Conservation (phyloP, 768 basidiomycete genomes). For the Boletus sp. region DNA sequence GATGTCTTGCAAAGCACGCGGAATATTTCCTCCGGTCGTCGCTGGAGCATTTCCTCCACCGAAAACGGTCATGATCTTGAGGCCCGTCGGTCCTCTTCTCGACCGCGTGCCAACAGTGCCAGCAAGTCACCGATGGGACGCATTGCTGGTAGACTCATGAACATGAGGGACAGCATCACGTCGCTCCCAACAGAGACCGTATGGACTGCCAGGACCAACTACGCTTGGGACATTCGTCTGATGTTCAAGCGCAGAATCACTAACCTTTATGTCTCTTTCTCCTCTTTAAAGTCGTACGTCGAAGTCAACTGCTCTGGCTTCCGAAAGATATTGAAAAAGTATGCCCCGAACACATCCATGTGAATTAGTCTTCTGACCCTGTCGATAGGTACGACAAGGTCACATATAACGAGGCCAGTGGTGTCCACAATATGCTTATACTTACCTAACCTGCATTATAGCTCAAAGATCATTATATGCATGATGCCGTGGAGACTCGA, state of each 20-base stretch:
- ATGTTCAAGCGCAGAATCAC: slow-evolving; percentile 90
- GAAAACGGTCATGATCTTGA: slow-evolving; percentile 40
- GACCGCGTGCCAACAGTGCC: slow-evolving; percentile 21
- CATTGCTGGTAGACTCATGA: slow-evolving; percentile 49
- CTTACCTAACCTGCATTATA: slow-evolving; percentile 24
- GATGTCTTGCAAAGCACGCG: slow-evolving; percentile 13
- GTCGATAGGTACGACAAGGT: slow-evolving; percentile 91
- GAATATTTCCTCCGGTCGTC: slow-evolving; percentile 8
- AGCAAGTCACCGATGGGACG: slow-evolving; percentile 36
- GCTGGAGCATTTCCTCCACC: slow-evolving; percentile 48
- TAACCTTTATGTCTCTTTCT: slow-evolving; percentile 74
- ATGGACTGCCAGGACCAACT: slow-evolving; percentile 79
- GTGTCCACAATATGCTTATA: neutral
- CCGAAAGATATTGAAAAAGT: slow-evolving; percentile 96
- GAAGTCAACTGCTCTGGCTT: slow-evolving; percentile 93
- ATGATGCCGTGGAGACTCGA: slow-evolving; percentile 62
- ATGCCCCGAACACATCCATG: slow-evolving; percentile 20
- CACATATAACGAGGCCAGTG: slow-evolving; percentile 60
- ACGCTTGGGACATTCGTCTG: slow-evolving; percentile 76
- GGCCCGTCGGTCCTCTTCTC: slow-evolving; percentile 21
- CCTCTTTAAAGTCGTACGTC: slow-evolving; percentile 79
- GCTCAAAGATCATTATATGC: slow-evolving; percentile 79
- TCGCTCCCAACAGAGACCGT: slow-evolving; percentile 50
- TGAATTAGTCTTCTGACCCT: neutral
- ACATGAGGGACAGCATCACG: slow-evolving; percentile 51